Conservation (phyloP, 257 asterid genomes). For the Penstemon barbatus region DNA sequence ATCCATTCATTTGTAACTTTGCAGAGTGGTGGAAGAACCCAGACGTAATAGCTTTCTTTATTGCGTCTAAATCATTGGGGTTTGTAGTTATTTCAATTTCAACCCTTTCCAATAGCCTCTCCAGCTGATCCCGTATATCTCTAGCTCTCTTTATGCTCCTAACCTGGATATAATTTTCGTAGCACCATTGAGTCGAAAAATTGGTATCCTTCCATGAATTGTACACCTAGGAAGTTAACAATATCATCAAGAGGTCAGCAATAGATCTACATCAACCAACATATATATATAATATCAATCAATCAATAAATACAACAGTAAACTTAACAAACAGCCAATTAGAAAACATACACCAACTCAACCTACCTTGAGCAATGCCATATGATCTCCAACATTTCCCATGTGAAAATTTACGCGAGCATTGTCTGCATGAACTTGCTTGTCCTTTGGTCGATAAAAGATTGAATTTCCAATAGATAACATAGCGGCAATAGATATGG, state of each 20-base stretch:
- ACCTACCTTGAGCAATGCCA: conserved; percentile 70
- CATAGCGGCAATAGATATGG: conserved; percentile 89
- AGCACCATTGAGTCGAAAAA: conserved; percentile 90
- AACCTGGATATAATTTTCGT: conserved; percentile 88
- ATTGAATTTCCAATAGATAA: conserved; percentile 85
- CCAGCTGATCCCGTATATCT: conserved; percentile 91
- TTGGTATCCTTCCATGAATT: conserved; percentile 84
- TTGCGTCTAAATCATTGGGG: conserved; percentile 53
- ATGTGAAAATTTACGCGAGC: conserved; percentile 79
- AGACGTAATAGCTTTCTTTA: conserved; percentile 72
- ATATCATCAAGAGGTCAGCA: background rate
- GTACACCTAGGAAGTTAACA: conserved; percentile 55
- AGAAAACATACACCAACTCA: too few species aligned
- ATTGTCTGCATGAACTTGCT: conserved; percentile 88
- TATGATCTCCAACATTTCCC: conserved; percentile 90
- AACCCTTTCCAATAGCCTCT: conserved; percentile 77
- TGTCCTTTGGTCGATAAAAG: conserved; percentile 88
- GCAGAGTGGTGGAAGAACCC: conserved; percentile 88
- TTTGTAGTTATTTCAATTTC: conserved; percentile 67
- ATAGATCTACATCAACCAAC: background rate
- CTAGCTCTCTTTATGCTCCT: conserved; percentile 93
- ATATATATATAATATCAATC: background rate
- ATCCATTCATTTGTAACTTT: conserved; percentile 71
- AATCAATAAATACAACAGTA: too few species aligned
- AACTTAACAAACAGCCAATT: too few species aligned